Conservation (phyloP, 2,329 filamentous ascomycete species). For the Ceratocystis cacaofunesta region DNA sequence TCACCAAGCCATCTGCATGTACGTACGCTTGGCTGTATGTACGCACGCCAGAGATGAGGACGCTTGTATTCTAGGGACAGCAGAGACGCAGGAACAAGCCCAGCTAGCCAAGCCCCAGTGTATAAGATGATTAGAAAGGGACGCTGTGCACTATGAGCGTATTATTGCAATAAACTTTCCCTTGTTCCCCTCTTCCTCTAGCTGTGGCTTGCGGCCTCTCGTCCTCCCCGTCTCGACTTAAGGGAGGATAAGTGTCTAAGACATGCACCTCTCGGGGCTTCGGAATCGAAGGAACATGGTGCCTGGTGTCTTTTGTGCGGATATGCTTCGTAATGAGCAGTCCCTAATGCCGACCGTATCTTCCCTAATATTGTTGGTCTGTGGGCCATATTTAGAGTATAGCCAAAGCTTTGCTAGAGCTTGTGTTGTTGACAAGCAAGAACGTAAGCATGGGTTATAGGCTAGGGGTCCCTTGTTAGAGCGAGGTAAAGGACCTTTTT, state of each 20-base stretch:
- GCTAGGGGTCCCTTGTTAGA: no score
- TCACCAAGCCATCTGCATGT: neutral
- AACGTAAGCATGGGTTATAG: no score
- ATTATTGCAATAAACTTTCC: slow-evolving; percentile 1
- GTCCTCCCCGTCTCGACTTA: neutral
- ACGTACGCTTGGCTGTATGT: neutral
- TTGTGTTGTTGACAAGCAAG: no score
- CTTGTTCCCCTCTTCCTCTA: neutral
- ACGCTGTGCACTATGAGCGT: neutral
- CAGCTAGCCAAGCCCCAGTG: neutral
- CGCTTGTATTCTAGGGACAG: neutral
- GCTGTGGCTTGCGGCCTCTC: neutral
- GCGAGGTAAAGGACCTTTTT: no score
- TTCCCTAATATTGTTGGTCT: no score
- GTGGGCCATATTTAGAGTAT: no score
- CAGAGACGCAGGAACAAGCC: neutral
- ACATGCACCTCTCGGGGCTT: neutral
- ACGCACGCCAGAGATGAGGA: neutral
- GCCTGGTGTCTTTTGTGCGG: neutral
- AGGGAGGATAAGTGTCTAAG: neutral
- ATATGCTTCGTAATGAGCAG: neutral
- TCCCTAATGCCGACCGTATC: neutral
- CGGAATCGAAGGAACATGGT: neutral
- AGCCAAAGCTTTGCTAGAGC: no score
- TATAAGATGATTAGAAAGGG: neutral